Base-by-base conservation (phyloP, 345 rosid species). In the Aquilaria yunnanensis region DNA sequence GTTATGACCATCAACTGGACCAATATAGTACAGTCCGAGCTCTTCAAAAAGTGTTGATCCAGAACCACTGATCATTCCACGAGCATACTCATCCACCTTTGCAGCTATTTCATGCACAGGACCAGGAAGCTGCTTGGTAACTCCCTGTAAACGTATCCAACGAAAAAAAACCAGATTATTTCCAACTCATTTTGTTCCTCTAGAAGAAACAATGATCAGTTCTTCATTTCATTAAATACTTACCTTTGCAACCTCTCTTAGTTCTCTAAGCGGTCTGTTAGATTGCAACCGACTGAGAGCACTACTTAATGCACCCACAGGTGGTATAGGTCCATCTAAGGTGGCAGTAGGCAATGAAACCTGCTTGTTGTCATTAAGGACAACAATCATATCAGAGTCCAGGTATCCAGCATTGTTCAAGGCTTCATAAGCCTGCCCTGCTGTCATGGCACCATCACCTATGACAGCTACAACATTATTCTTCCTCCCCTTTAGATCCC, bases 371-470 rank as follows among this genome's bases (percentile, higher is more conserved):
- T 94, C 99, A 64, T 94, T 94, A 47, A 94, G 97, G 64, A 94
- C 88, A 65, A 94, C 95, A 64, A 90, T 86, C 99, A 90, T 94
- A 68, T 94, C 97, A 0, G 99, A 86, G 70, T 94, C 99, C 33
- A 94, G 73, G 77, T 94, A 94, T 14, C 99, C 99, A 0, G 99
- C 95, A 57, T 90, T 94, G 84, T 94, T 94, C 99, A 94, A 90
- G 16, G 99, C 97, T 79, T 94, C 99, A 62, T 86, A 94, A 72
- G 99, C 99, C 62, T 94, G 97, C n/a, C 99, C 99, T 29, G 99
- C 99, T 2, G 99, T 94, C 99, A 94, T 94, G 30, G 99, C 99
- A 59, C 97, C 99, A 63, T 94, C 99, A 30, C 99, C 97, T 23
- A 93, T 93, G 57, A 93, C 87, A 48, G 95, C 86, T 50, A 90